Conservation (phyloP, 2,329 filamentous ascomycete genomes). For the Xenoacremonium recifei region DNA sequence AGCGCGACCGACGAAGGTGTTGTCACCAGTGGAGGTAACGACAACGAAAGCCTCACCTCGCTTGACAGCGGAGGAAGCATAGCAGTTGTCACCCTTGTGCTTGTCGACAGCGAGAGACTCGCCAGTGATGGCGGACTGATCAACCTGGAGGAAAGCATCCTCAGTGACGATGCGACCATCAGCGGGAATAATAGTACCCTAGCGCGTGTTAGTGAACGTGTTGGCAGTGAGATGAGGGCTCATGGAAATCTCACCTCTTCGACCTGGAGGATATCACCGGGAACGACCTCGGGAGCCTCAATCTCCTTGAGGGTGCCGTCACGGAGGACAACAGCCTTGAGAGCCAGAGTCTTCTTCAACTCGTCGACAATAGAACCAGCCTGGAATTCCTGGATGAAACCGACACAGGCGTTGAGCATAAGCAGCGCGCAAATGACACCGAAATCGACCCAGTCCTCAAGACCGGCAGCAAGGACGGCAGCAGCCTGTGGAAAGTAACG, state of each 20-base stretch:
- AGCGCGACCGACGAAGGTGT: constrained; percentile 86
- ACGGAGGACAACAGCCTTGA: constrained; percentile 85
- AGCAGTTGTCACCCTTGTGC: constrained; percentile 77
- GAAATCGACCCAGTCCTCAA: constrained; percentile 89
- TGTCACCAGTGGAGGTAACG: constrained; percentile 81
- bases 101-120: constrained; percentile 92
- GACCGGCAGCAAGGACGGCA: constrained; percentile 77
- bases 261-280: constrained; percentile 85
- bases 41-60: constrained; percentile 84
- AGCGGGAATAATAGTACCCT: constrained; percentile 84
- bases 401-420: constrained; percentile 79
- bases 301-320: constrained; percentile 74
- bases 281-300: constrained; percentile 80
- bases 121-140: constrained; percentile 89
- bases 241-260: constrained; percentile 55
- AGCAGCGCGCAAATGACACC: constrained; percentile 85
- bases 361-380: constrained; percentile 89
- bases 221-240: not conserved
- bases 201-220: constrained; percentile 15
- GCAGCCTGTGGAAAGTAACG: constrained; percentile 51
- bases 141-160: constrained; percentile 81
- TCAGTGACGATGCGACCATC: constrained; percentile 85
- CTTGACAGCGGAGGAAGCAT: constrained; percentile 85
- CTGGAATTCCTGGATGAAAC: constrained; percentile 88
- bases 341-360: constrained; percentile 84